Percentiles rank a stretch among this genome's conserved stretches.
phyloP scores from a whole-genome alignment of 768 basidiomycete species.

The Rhizopogon rudus region DNA sequence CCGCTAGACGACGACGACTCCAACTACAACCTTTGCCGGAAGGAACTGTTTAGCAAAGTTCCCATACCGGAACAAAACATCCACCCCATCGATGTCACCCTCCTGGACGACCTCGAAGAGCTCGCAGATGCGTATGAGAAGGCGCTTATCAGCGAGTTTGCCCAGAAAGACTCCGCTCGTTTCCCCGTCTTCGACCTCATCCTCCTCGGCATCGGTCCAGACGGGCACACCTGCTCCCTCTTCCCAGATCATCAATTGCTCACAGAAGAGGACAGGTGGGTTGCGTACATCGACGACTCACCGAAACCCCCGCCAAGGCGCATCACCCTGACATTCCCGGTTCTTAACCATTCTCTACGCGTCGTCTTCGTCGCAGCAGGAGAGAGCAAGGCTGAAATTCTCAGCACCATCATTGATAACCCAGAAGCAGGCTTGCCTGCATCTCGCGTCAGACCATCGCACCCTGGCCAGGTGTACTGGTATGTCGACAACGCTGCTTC shows the following conservation, averaged over 20 bases:
- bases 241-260: conserved; percentile 92
- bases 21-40: conserved; percentile 75
- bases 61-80: conserved; percentile 75
- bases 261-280: conserved; percentile 87
- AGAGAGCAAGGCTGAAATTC: conserved; percentile 71
- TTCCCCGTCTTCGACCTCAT: conserved; percentile 98
- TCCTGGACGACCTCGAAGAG: conserved; percentile 73
- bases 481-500: conserved; percentile 89
- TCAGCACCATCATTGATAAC: conserved; percentile 70
- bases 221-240: conserved; percentile 97
- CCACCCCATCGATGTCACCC: conserved; percentile 69
- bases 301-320: conserved; percentile 90
- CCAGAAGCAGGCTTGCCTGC: conserved; percentile 81
- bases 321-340: conserved; percentile 89
- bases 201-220: conserved; percentile 93
- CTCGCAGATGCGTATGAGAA: conserved; percentile 79
- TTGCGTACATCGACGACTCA: conserved; percentile 87
- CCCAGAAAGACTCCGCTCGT: conserved; percentile 86
- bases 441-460: conserved; percentile 70
- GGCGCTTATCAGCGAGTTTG: conserved; percentile 85
- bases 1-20: conserved; percentile 91
- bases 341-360: conserved; percentile 83
- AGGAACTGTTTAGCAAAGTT: conserved; percentile 76
- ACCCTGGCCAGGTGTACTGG: conserved; percentile 89
- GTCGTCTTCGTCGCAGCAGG: conserved; percentile 90